Evolutionary conservation across 257 asterid genomes (phyloP), one percentile per base, ranked within the genome.

Genomic region (Lavandula angustifolia): DNA sequence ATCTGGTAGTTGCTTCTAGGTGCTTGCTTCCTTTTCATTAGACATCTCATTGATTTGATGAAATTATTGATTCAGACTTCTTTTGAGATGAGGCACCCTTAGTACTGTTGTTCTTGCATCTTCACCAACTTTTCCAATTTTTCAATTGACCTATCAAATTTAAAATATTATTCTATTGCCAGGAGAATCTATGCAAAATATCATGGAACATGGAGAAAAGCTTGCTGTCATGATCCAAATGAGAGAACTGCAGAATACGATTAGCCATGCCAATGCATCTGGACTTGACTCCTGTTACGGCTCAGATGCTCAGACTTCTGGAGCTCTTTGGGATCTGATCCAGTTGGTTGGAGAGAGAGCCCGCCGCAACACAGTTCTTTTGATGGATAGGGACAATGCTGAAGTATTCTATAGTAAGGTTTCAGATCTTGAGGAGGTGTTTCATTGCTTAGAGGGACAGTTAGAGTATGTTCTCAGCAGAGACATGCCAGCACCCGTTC

Each of bases 361-460:
- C 52, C 97, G 99, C 35, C 75, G 95, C 47, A 84, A 75, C 74
- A 84, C 96, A 43, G 95, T 92, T 76, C 95, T 92, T 69, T 67
- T 92, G 86, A 92, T 92, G 97, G 99, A 92, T 75, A 92, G 97
- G 74, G 97, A 92, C 54, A 92, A 87, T 79, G 89, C 94, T 71
- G 99, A 92, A 84, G 98, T 92, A 61, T 92, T 92, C 71, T 92
- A 85, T 64, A 92, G 96, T 61, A 92, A 83, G 79, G 97, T 92
- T 69, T 89, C 99, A 57, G 95, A 87, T 62, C 83, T 89, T 43
- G 94, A 87, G 81, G 94, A 92, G 78, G 63, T 87, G 47, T 92
- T 89, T 79, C 78, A 79, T 75, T 85, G 95, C 87, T 74, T 92
- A 72, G 97, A 87, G 78, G 87, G 78, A 74, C 87, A 85, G 57